Evolutionary conservation across 2,329 filamentous ascomycete genomes (phyloP).

Genomic region (Lithohypha guttulata): DNA sequence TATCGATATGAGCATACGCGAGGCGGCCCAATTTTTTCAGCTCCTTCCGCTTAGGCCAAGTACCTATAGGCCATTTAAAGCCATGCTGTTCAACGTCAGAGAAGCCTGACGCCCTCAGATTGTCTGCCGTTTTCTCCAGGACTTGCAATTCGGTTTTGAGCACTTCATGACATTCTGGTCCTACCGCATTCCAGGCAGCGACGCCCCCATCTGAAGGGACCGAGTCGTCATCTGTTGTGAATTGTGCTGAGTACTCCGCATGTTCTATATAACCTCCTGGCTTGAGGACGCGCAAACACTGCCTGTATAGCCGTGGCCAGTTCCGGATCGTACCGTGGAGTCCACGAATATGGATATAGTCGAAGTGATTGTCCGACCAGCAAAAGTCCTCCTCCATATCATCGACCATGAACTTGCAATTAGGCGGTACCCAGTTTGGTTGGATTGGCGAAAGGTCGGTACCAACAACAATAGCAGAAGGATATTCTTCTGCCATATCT

Average conservation of each 20-base stretch:
- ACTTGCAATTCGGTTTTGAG: constrained; percentile 4
- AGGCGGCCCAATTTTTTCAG: constrained; percentile 21
- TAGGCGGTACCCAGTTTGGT: constrained; percentile 38
- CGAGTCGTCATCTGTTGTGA: constrained; percentile 10
- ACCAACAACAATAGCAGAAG: constrained; percentile 27
- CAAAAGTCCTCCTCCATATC: constrained; percentile 49
- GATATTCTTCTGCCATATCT: constrained; percentile 31
- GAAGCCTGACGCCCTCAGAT: constrained; percentile 10
- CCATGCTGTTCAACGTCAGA: constrained; percentile 1
- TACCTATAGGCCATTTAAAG: constrained; percentile 20
- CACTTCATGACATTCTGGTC: constrained; percentile 9
- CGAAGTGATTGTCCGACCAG: constrained; percentile 44
- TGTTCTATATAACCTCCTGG: constrained; percentile 11
- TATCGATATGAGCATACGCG: constrained; percentile 7
- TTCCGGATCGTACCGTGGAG: constrained; percentile 11
- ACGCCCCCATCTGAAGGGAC: constrained; percentile 9
- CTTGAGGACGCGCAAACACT: constrained; percentile 6
- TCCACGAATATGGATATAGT: constrained; percentile 37
- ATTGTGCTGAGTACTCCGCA: constrained; percentile 7
- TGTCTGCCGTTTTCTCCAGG: constrained; percentile 6
- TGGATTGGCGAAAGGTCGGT: constrained; percentile 32
- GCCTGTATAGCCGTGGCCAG: constrained; percentile 10
- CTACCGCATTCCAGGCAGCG: constrained; percentile 11
- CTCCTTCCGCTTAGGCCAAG: constrained; percentile 24
- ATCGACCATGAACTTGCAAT: constrained; percentile 46